These are phyloP conservation scores for Globisporangium emineosum DNA, from an alignment of 352 stramenopile species.

Conservation along the genomic window DNA sequence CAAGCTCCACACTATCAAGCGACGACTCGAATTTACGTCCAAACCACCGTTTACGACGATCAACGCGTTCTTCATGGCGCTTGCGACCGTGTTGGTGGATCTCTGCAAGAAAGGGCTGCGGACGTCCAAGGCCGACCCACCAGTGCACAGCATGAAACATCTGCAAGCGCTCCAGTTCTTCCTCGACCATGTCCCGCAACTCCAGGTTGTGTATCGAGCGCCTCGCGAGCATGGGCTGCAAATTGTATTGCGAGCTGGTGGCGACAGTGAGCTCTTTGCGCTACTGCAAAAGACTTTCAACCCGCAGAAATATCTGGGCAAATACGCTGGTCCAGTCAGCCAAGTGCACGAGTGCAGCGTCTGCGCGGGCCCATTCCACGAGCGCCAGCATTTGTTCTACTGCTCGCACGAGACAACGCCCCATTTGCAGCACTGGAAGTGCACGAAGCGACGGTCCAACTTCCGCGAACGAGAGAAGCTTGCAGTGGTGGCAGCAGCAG, in stretches of 20 bases:
- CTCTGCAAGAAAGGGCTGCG: slow-evolving; percentile 52
- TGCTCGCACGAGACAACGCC: slow-evolving; percentile 36
- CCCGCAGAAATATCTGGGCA: slow-evolving; percentile 45
- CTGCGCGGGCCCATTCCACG: slow-evolving; percentile 69
- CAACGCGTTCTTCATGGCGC: slow-evolving; percentile 34
- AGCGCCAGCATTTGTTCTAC: slow-evolving; percentile 78
- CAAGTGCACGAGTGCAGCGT: slow-evolving; percentile 56
- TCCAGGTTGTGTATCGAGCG: slow-evolving; percentile 50
- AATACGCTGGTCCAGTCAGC: slow-evolving; percentile 55
- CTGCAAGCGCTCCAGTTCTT: slow-evolving; percentile 71
- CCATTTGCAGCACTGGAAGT: slow-evolving; percentile 78
- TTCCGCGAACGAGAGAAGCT: slow-evolving; percentile 22
- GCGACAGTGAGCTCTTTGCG: slow-evolving; percentile 46
- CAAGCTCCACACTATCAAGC: slow-evolving; percentile 41
- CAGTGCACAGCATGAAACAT: slow-evolving; percentile 55
- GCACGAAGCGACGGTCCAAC: slow-evolving; percentile 55
- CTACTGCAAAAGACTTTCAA: slow-evolving; percentile 56
- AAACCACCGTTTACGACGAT: slow-evolving; percentile 21
- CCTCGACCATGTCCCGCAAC: slow-evolving; percentile 58
- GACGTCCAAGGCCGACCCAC: slow-evolving; percentile 42
- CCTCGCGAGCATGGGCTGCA: slow-evolving; percentile 16
- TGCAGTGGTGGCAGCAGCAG: slow-evolving; percentile 15
- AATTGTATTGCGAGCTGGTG: slow-evolving; percentile 28
- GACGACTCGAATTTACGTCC: slow-evolving; percentile 25
- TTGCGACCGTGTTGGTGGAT: slow-evolving; percentile 42